Evolutionary conservation across 2,329 filamentous ascomycete species (phyloP), one percentile per base, ranked within the genome.

Genomic region (Parascedosporium putredinis): DNA sequence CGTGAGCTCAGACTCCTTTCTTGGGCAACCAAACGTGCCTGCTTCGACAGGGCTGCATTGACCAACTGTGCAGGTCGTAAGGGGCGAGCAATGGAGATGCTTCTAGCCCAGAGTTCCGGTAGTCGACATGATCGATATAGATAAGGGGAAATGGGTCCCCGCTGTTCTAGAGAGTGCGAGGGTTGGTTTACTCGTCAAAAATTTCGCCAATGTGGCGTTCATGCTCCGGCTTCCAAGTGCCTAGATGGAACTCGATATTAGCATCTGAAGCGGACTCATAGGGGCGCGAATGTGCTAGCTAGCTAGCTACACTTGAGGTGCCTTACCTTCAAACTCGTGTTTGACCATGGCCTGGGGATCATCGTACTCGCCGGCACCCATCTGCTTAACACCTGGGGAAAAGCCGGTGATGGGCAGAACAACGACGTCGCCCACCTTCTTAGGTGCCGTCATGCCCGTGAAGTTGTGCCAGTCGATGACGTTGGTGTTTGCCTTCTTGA

Each of bases 281-380:
- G n/a, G n/a, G n/a, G n/a, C n/a, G n/a, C n/a, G n/a, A n/a, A n/a
- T n/a, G n/a, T n/a, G n/a, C n/a, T n/a, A n/a, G n/a, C n/a, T n/a
- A n/a, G n/a, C n/a, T n/a, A n/a, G n/a, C n/a, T n/a, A n/a, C n/a
- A n/a, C n/a, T n/a, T n/a, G 4, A 18, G 24, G 5, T 5, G 22
- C 65, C 76, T 57, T 71, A 94, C 91, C 93, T 73, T 95, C 88
- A 65, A 98, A 98, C 50, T 89, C 83, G 69, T 98, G 93, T 69
- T 93, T 90, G 53, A 98, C 93, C 72, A 95, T 97, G 2, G 93
- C 93, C 88, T 95, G 91, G 1, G 89, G 88, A 63, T 97, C 85
- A 57, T 96, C 88, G 38, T 83, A 76, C 54, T 94, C 89, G 60
- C 84, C 83, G 43, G 93, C 86, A 10, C 86, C 87, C 89, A 96